Conservation (phyloP, 176 grass and related monocot genomes). For the Cocos nucifera region DNA sequence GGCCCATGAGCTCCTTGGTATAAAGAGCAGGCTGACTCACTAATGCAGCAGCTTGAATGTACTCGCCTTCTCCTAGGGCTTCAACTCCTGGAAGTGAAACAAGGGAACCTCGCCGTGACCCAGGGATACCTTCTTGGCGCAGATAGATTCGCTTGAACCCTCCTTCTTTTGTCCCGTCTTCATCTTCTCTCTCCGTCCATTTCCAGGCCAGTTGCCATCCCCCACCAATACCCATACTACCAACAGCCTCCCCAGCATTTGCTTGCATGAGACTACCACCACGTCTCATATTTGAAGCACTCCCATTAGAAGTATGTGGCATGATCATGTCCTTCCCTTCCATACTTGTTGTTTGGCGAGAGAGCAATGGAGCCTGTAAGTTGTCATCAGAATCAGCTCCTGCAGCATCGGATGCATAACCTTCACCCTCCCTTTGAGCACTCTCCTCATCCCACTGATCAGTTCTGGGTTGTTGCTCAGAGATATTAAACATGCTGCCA, state of each 20-base stretch:
- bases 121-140: constrained; percentile 43
- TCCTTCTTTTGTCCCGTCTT: constrained; percentile 37
- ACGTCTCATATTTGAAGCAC: not conserved
- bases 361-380: constrained; percentile 13
- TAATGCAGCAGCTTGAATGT: constrained; percentile 61
- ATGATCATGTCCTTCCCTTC: not conserved
- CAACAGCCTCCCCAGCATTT: constrained; percentile 17
- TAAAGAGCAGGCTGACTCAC: constrained; percentile 54
- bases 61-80: constrained; percentile 14
- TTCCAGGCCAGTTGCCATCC: constrained; percentile 86
- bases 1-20: constrained; percentile 49
- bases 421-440: not conserved
- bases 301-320: not conserved
- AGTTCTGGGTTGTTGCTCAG: constrained; percentile 17
- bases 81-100: constrained; percentile 18
- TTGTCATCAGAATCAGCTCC: constrained; percentile 4
- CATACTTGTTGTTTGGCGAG: constrained; percentile 6
- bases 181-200: constrained; percentile 24
- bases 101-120: constrained; percentile 24
- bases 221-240: constrained; percentile 60
- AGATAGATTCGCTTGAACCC: constrained; percentile 64
- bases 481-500: constrained; percentile 62
- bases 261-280: constrained; percentile 4
- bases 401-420: constrained; percentile 2
- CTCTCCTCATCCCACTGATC: constrained; percentile 48